Percentiles rank a stretch among this genome's conserved stretches.
These are phyloP conservation scores for Trypanosoma rangeli DNA, from an alignment of 208 protist genomes.

Conservation along the genomic window DNA sequence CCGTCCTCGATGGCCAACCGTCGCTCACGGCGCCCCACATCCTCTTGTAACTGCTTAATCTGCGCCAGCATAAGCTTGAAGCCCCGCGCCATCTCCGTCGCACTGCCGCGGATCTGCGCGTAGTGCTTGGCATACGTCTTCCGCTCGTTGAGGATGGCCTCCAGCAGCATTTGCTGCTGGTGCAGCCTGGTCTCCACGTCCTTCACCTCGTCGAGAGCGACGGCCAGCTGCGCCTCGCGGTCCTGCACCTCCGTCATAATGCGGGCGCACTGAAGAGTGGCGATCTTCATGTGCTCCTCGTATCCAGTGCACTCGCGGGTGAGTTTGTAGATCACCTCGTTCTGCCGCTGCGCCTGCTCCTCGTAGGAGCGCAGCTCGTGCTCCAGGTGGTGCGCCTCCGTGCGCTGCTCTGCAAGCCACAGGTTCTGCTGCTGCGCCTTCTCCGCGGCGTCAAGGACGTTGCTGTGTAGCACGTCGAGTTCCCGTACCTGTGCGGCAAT, in stretches of 20 bases:
- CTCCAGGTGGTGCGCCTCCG: conserved; percentile 87
- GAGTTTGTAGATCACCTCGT: conserved; percentile 83
- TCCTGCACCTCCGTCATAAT: conserved; percentile 90
- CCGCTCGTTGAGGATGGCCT: conserved; percentile 93
- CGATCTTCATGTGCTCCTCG: conserved; percentile 64
- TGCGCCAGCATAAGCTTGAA: conserved; percentile 95
- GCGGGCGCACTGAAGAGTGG: conserved; percentile 64
- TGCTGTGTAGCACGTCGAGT: conserved; percentile 78
- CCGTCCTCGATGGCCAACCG: conserved; percentile 44
- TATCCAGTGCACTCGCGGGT: conserved; percentile 90
- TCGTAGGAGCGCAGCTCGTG: conserved; percentile 83
- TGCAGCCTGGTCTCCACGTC: conserved; percentile 64
- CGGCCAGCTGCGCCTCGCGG: conserved; percentile 69
- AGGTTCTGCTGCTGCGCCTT: conserved; percentile 62
- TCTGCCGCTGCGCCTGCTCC: conserved; percentile 83
- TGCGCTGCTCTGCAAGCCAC: conserved; percentile 81
- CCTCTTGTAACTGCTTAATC: conserved; percentile 92
- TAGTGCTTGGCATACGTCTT: conserved; percentile 97
- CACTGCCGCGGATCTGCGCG: conserved; percentile 93
- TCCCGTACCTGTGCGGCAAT: conserved; percentile 44
- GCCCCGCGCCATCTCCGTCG: conserved; percentile 92
- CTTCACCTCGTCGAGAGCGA: conserved; percentile 79
- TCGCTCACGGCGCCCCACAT: conserved; percentile 86
- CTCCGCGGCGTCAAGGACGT: conserved; percentile 61
- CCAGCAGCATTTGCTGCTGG: conserved; percentile 84